Conservation (phyloP, 306 rosid species). For the Hippophae tibetana region DNA sequence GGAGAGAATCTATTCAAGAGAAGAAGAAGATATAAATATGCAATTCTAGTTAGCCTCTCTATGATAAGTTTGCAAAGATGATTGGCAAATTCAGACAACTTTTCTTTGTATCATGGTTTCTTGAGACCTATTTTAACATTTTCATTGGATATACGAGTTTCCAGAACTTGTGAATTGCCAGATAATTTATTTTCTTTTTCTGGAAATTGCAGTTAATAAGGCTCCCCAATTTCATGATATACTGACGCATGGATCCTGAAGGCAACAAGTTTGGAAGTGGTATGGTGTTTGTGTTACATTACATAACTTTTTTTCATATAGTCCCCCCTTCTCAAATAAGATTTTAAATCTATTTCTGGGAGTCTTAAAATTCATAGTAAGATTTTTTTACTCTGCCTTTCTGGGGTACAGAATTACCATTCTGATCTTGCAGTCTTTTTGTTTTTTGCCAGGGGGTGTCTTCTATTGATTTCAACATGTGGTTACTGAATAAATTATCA, state of each 20-base stretch:
- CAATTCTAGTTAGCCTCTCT: too few relatives aligned
- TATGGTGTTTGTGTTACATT: conserved; percentile 21
- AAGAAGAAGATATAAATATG: too few relatives aligned
- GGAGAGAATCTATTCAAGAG: too few relatives aligned
- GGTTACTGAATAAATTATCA: too few relatives aligned
- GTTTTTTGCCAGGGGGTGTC: too few relatives aligned
- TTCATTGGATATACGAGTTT: conserved; percentile 2
- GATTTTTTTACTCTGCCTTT: not conserved
- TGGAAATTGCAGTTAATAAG: conserved; percentile 39
- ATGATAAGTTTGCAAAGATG: not conserved
- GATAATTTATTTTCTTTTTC: conserved; percentile 7
- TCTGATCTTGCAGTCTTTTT: not conserved
- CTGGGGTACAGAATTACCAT: not conserved
- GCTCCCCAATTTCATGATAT: conserved; percentile 24
- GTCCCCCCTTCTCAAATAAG: too few relatives aligned
- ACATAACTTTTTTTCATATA: not conserved
- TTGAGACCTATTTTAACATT: too few relatives aligned
- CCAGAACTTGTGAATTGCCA: conserved; percentile 16
- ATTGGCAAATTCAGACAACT: not conserved
- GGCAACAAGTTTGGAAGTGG: conserved; percentile 82
- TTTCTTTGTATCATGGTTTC: not conserved
- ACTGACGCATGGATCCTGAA: conserved; percentile 68
- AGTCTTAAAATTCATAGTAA: too few relatives aligned
- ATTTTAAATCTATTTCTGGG: too few relatives aligned
- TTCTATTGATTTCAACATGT: too few relatives aligned